A percentile compares a stretch with the other conserved stretches of the same genome.
phyloP scores from a whole-genome alignment of 208 protist species.

The Herpetomonas tarakana region DNA sequence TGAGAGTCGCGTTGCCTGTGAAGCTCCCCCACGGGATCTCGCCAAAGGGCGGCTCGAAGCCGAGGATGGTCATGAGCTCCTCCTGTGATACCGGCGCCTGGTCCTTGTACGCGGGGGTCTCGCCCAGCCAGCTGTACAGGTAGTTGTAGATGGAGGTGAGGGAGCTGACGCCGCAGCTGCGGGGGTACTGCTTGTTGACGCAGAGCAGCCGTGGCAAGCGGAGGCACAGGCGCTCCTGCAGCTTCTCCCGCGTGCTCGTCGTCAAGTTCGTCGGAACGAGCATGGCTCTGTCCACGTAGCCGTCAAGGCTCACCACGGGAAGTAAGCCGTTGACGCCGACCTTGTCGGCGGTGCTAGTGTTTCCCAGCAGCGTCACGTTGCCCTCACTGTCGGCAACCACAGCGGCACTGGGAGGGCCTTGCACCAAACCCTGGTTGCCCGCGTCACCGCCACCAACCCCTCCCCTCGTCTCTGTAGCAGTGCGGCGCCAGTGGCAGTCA shows the following conservation, averaged over 20 bases:
- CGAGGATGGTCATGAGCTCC: constrained; percentile 85
- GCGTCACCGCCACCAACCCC: no score
- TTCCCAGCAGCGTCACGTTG: constrained; percentile 18
- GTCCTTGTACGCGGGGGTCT: constrained; percentile 29
- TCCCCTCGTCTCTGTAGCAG: no score
- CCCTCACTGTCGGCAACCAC: constrained; percentile 39
- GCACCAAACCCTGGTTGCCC: no score
- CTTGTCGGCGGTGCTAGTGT: background rate
- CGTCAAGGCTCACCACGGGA: constrained; percentile 45
- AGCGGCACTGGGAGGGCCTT: background rate
- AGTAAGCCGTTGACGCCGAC: constrained; percentile 14
- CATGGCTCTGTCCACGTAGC: constrained; percentile 34
- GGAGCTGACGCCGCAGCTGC: constrained; percentile 84
- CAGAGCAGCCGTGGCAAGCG: constrained; percentile 67
- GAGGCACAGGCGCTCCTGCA: constrained; percentile 68
- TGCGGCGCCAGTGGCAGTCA: constrained; percentile 25
- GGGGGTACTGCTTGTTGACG: constrained; percentile 90
- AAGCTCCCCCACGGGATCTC: constrained; percentile 89
- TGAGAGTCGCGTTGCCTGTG: constrained; percentile 89
- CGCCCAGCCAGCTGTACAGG: constrained; percentile 83
- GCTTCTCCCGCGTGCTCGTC: constrained; percentile 49
- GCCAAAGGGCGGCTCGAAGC: constrained; percentile 88
- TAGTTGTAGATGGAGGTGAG: constrained; percentile 91
- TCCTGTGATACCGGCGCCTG: constrained; percentile 79
- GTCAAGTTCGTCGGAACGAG: constrained; percentile 65